Evolutionary conservation across 1,139 yeast species (phyloP).

Genomic region (Yueomyces sp.): DNA sequence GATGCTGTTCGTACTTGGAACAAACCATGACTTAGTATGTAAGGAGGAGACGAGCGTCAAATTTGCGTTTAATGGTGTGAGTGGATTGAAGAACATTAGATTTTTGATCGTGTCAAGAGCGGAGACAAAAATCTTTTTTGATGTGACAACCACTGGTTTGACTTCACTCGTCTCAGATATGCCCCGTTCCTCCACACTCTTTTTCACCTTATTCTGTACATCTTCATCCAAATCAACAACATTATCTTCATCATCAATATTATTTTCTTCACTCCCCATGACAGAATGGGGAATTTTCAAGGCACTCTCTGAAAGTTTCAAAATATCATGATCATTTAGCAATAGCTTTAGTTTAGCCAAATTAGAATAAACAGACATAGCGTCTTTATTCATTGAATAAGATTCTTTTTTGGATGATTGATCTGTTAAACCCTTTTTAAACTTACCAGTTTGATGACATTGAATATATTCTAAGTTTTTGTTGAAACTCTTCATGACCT

Average conservation of each 20-base stretch:
- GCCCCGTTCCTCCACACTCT: background rate
- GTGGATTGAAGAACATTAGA: constrained; percentile 33
- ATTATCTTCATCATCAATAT: background rate
- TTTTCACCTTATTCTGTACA: background rate
- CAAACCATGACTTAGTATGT: constrained; percentile 9
- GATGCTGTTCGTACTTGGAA: constrained; percentile 15
- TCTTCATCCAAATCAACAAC: background rate
- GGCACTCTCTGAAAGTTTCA: constrained; percentile 4
- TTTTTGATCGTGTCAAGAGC: constrained; percentile 30
- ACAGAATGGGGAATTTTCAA: background rate
- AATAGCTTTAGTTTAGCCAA: constrained; percentile 41
- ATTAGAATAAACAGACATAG: constrained; percentile 49
- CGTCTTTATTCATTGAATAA: constrained; percentile 5
- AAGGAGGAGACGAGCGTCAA: constrained; percentile 17
- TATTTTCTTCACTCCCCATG: background rate
- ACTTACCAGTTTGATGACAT: constrained; percentile 17
- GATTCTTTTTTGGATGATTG: constrained; percentile 3
- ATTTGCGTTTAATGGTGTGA: constrained; percentile 21
- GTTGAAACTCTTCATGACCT: constrained; percentile 25
- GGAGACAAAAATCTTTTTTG: constrained; percentile 24
- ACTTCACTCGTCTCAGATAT: background rate
- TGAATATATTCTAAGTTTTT: constrained; percentile 19
- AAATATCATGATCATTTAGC: constrained; percentile 33
- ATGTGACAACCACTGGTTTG: constrained; percentile 9
- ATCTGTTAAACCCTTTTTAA: constrained; percentile 8